phyloP scores from a whole-genome alignment of 495 filamentous ascomycete genomes.

The Aspergillus taichungensis region DNA sequence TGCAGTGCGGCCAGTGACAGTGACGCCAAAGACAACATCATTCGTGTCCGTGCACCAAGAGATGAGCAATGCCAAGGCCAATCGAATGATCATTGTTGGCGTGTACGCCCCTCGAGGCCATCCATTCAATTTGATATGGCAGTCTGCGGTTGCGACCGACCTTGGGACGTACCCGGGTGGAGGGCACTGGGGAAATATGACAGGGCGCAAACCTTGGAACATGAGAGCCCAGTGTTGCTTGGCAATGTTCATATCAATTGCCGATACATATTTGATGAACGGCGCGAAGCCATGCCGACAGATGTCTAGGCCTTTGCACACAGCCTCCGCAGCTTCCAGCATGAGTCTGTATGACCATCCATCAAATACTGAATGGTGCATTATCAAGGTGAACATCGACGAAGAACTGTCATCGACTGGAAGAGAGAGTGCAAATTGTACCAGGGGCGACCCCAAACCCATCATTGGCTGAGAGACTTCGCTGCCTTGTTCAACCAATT shows the following conservation, averaged over 20 bases:
- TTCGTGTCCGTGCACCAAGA: slow-evolving; percentile 27
- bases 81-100: slow-evolving; percentile 15
- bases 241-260: too few species aligned
- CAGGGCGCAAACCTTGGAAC: too few species aligned
- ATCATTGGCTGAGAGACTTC: too few species aligned
- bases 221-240: too few species aligned
- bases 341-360: slow-evolving; percentile 40
- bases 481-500: too few species aligned
- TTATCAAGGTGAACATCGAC: slow-evolving; percentile 36
- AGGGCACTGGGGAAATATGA: too few species aligned
- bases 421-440: too few species aligned
- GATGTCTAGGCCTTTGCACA: slow-evolving; percentile 36
- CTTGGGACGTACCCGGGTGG: too few species aligned
- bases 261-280: too few species aligned
- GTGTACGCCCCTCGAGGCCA: slow-evolving; percentile 5
- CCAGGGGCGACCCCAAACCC: too few species aligned
- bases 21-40: slow-evolving; percentile 33
- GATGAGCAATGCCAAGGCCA: slow-evolving; percentile 34
- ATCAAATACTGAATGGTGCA: slow-evolving; percentile 53
- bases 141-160: too few species aligned
- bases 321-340: slow-evolving; percentile 40
- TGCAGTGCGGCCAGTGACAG: slow-evolving; percentile 22
- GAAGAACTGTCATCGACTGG: neutral
- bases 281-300: neutral
- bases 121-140: neutral